phyloP scores from a whole-genome alignment of 257 asterid genomes.

The Verbena officinalis region DNA sequence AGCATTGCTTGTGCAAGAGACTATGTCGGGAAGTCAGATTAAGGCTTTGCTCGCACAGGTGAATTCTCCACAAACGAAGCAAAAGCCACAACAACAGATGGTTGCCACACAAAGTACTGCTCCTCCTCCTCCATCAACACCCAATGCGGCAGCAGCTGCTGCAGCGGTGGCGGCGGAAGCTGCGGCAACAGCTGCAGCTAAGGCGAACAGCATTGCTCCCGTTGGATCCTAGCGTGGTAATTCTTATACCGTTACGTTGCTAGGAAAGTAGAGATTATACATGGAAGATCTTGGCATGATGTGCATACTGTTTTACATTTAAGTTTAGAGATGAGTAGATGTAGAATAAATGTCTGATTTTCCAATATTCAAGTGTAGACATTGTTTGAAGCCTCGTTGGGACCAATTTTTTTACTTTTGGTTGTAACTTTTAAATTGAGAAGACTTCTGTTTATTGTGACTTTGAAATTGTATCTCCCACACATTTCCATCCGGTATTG shows the following conservation, averaged over 20 bases:
- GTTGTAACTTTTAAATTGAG: neutral
- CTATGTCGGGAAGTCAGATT: constrained; percentile 76
- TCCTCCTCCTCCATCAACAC: constrained; percentile 48
- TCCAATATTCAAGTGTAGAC: neutral
- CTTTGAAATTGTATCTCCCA: neutral
- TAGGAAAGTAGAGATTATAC: neutral
- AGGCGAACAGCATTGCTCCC: constrained; percentile 72
- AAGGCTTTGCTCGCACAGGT: constrained; percentile 58
- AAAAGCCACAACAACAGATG: constrained; percentile 41
- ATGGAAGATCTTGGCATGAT: constrained; percentile 2
- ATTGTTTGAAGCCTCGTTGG: neutral
- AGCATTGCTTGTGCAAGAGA: constrained; percentile 80
- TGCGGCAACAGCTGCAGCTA: constrained; percentile 72
- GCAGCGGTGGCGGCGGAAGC: constrained; percentile 51
- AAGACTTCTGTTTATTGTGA: neutral
- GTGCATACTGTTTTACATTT: constrained; percentile 37
- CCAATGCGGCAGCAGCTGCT: constrained; percentile 55
- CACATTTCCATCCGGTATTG: neutral
- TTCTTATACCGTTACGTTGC: neutral
- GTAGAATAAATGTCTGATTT: constrained; percentile 5
- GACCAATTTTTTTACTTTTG: neutral
- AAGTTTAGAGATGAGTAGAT: neutral
- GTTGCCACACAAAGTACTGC: constrained; percentile 43
- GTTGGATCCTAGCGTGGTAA: constrained; percentile 54
- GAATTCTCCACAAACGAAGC: constrained; percentile 43